Conservation (phyloP, 2,329 filamentous ascomycete genomes). For the Diaporthe helianthi region DNA sequence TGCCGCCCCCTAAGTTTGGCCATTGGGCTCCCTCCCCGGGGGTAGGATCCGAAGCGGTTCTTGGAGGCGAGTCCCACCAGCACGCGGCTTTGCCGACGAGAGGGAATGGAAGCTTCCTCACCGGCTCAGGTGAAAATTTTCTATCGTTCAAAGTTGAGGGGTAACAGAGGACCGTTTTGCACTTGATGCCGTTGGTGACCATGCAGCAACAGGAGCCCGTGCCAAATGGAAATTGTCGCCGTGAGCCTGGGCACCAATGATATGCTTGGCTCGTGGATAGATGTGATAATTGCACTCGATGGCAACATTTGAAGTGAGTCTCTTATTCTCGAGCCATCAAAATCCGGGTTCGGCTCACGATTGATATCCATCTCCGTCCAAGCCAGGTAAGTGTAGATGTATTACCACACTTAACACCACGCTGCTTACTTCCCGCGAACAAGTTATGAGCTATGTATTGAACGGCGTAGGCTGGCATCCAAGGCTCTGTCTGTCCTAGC, state of each 20-base stretch:
- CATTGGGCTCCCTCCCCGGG: neutral
- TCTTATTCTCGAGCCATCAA: neutral
- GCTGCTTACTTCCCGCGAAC: neutral
- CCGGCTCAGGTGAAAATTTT: neutral
- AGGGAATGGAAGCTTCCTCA: neutral
- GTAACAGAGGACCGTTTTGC: neutral
- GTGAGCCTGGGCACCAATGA: neutral
- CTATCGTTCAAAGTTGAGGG: neutral
- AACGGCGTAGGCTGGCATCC: too few species aligned
- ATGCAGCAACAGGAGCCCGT: neutral
- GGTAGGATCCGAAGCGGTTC: neutral
- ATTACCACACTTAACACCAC: too few species aligned
- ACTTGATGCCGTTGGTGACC: neutral
- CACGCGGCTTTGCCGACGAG: constrained; percentile 6
- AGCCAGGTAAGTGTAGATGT: too few species aligned
- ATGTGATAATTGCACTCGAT: neutral
- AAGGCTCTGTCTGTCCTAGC: too few species aligned
- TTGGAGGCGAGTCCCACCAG: neutral
- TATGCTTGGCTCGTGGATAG: neutral
- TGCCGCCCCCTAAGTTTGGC: neutral
- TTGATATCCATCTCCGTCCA: neutral
- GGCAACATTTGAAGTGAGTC: too few species aligned
- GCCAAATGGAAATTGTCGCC: neutral
- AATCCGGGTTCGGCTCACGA: neutral
- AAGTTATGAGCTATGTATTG: neutral